Evolutionary conservation across 2,329 filamentous ascomycete genomes (phyloP).

Genomic region (Stachybotrys chlorohalonatus): DNA sequence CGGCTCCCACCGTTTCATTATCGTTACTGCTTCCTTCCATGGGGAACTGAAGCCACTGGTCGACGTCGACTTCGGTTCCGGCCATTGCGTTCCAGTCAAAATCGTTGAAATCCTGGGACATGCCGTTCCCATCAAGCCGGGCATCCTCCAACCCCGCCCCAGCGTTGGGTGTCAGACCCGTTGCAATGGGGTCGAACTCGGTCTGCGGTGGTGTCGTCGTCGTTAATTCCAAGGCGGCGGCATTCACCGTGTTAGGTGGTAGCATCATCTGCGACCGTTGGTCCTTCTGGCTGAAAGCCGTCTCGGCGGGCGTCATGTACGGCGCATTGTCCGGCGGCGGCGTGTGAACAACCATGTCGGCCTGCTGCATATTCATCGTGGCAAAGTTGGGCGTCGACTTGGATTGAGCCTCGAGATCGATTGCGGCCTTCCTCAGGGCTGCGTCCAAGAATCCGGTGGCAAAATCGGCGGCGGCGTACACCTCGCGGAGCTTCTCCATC

Average conservation of each 20-base stretch:
- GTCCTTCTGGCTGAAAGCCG: constrained; percentile 24
- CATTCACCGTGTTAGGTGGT: constrained; percentile 28
- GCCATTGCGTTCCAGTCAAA: constrained; percentile 46
- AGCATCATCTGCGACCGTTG: constrained; percentile 17
- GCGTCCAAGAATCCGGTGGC: constrained; percentile 93
- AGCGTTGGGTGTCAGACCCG: constrained; percentile 34
- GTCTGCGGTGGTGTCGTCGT: constrained; percentile 35
- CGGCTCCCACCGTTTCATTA: constrained; percentile 16
- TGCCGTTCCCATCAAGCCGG: constrained; percentile 22
- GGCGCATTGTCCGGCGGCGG: constrained; percentile 44
- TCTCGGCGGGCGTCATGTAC: constrained; percentile 32
- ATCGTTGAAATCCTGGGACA: constrained; percentile 29
- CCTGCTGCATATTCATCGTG: constrained; percentile 23
- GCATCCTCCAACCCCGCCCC: constrained; percentile 33
- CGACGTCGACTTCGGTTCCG: constrained; percentile 46
- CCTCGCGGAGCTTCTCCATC: constrained; percentile 77
- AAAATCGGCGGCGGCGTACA: constrained; percentile 91
- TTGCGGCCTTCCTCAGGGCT: constrained; percentile 77
- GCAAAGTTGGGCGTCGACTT: constrained; percentile 16
- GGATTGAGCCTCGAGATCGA: constrained; percentile 47
- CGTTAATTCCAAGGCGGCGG: constrained; percentile 23
- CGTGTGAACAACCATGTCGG: constrained; percentile 31
- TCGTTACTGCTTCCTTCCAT: constrained; percentile 32
- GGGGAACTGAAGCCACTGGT: constrained; percentile 51
- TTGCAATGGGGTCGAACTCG: constrained; percentile 27